Percentiles rank a stretch among this genome's conserved stretches.
Evolutionary conservation across 495 filamentous ascomycete genomes (phyloP).

Genomic region (Penicillium subrubescens): DNA sequence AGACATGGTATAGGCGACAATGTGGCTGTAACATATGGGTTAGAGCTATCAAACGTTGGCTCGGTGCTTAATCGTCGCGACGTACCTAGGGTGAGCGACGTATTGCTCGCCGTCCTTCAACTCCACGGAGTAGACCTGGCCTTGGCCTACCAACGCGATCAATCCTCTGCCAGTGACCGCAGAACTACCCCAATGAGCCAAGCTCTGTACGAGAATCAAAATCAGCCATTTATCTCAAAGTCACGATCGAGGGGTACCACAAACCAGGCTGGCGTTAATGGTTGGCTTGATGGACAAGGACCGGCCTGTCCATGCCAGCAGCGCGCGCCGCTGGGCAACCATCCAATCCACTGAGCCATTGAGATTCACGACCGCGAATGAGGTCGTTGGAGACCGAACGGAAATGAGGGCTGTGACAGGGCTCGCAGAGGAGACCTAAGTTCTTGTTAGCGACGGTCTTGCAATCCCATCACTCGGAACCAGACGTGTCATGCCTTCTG

Average conservation of each 20-base stretch:
- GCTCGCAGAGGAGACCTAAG: slow-evolving; percentile 74
- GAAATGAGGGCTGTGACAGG: slow-evolving; percentile 85
- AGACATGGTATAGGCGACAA: slow-evolving; percentile 83
- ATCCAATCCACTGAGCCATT: slow-evolving; percentile 98
- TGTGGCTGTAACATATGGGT: slow-evolving; percentile 58
- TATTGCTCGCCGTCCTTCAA: slow-evolving; percentile 82
- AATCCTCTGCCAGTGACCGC: slow-evolving; percentile 84
- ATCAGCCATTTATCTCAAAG: slow-evolving; percentile 39
- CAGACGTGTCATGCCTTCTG: slow-evolving; percentile 56
- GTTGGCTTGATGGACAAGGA: slow-evolving; percentile 74
- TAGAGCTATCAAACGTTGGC: slow-evolving; percentile 15
- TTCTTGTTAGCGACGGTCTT: slow-evolving; percentile 6
- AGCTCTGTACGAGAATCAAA: slow-evolving; percentile 49
- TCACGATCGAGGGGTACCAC: slow-evolving; percentile 12
- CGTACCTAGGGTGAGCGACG: slow-evolving; percentile 75
- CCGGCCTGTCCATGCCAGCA: slow-evolving; percentile 96
- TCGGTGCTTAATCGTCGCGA: background rate
- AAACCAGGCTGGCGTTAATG: slow-evolving; percentile 70
- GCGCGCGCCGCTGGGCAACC: slow-evolving; percentile 77
- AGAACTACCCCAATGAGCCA: slow-evolving; percentile 90
- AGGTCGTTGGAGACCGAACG: slow-evolving; percentile 79
- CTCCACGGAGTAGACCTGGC: slow-evolving; percentile 81
- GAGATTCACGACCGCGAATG: slow-evolving; percentile 82
- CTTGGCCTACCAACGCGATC: slow-evolving; percentile 78
- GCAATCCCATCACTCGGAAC: background rate